Percentiles rank a stretch among this genome's conserved stretches.
Evolutionary conservation across 1,284 basidiomycete species (phyloP).

Genomic region (Rhodotorula glutinis): DNA sequence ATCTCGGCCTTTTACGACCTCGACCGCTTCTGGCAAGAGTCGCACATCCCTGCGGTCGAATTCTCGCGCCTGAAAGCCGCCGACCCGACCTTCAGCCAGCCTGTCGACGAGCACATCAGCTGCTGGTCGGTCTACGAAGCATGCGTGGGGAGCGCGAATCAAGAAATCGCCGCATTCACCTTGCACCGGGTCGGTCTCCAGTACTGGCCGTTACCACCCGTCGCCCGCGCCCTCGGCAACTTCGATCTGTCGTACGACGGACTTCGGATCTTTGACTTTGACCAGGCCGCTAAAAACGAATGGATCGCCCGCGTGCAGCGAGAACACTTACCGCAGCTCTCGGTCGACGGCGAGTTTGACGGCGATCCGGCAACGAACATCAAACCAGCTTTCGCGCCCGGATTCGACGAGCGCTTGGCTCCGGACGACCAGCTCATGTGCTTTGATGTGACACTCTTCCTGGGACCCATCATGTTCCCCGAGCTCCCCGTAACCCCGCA

Average conservation of each 20-base stretch:
- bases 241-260: slow-evolving; percentile 36
- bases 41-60: slow-evolving; percentile 29
- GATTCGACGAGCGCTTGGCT: background rate
- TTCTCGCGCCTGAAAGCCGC: slow-evolving; percentile 22
- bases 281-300: slow-evolving; percentile 3
- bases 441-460: slow-evolving; percentile 39
- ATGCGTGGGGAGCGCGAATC: slow-evolving; percentile 24
- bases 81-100: background rate
- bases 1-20: slow-evolving; percentile 36
- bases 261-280: slow-evolving; percentile 34
- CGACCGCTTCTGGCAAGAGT: slow-evolving; percentile 28
- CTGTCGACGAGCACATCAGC: slow-evolving; percentile 26
- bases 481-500: slow-evolving; percentile 1
- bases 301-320: slow-evolving; percentile 25
- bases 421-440: slow-evolving; percentile 36
- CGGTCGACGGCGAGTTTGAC: background rate
- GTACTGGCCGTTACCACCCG: slow-evolving; percentile 30
- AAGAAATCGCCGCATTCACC: slow-evolving; percentile 17
- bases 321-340: slow-evolving; percentile 30
- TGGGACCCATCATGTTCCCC: slow-evolving; percentile 33
- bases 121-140: slow-evolving; percentile 38
- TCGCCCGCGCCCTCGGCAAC: slow-evolving; percentile 20
- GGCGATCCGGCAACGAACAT: slow-evolving; percentile 21
- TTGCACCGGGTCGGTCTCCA: slow-evolving; percentile 30
- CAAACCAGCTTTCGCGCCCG: slow-evolving; percentile 25